Base-by-base conservation (phyloP, 441 rosid genomes). In the Aquilaria agallochum region DNA sequence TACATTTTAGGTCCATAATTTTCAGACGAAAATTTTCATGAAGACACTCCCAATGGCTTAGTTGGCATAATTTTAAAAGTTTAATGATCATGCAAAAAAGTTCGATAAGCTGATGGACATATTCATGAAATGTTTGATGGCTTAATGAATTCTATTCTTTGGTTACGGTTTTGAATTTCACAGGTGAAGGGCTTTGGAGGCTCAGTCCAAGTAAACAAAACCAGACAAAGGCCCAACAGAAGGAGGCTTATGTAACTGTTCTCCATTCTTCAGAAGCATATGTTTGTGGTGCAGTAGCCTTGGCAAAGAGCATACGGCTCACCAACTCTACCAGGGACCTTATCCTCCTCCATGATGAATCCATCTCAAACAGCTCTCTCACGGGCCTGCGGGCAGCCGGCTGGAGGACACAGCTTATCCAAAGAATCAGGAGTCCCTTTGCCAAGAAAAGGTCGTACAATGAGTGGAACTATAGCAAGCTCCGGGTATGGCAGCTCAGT, bases 401-500 rank as follows among this genome's bases (percentile, higher is more conserved):
- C 0, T 87, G 98, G 98, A 68, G 76, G 68, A 73, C 84, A 20
- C 30, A 61, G 44, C 69, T n/a, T 6, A 74, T 92, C 6, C 53
- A 71, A 2, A 80, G 87, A 4, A 92, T 89, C 15, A 81, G 85
- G 11, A 84, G 75, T 56, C 92, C 98, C 2, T 80, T 72, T 11
- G 74, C 96, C 3, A 14, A 14, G 44, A 75, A 74, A 62, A 75
- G 49, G 13, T 62, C 95, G 4, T 92, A 89, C 76, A 92, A 92
- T 31, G 93, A 89, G 44, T 92, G 91, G 89, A 92, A 92, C 60
- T 89, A 84, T 7, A 85, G 84, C 76, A 92, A 92, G 74, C 74
- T 87, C 15, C 72, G 91, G 9, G 62, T 92, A 0, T 92, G 93
- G 95, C 78, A 87, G 53, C 69, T 87, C 33, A 62, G 53, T 0